These are phyloP conservation scores for Paecilomyces niveus DNA, from an alignment of 2,329 filamentous ascomycete species.

Conservation along the genomic window DNA sequence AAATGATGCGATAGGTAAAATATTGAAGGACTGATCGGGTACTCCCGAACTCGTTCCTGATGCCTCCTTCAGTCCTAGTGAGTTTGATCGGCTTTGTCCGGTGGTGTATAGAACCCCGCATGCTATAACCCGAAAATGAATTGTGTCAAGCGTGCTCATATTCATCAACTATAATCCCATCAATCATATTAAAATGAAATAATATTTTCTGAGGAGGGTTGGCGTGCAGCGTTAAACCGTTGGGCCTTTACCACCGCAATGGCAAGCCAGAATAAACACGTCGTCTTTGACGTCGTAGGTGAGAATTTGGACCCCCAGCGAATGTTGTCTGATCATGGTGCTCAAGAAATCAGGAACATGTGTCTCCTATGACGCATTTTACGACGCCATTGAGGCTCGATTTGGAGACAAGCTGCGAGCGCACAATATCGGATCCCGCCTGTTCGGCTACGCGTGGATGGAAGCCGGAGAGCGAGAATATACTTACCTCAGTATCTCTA, in stretches of 20 bases:
- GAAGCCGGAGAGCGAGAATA: constrained; percentile 39
- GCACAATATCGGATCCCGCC: constrained; percentile 26
- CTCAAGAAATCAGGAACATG: constrained; percentile 25
- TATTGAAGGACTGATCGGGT: background rate
- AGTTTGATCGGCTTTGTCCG: background rate
- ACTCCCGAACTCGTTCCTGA: background rate
- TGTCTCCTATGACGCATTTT: constrained; percentile 35
- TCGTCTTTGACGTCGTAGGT: background rate
- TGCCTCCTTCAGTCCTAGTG: background rate
- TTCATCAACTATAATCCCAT: too few species aligned
- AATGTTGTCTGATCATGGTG: background rate
- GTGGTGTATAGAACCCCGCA: background rate
- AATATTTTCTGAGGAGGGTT: background rate
- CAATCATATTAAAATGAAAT: background rate
- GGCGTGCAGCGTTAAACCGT: background rate
- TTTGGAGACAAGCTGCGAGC: constrained; percentile 30
- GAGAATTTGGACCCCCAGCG: background rate
- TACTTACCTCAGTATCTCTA: constrained; percentile 37
- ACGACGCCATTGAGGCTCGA: constrained; percentile 27
- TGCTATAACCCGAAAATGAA: background rate
- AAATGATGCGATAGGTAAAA: too few species aligned
- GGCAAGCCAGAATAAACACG: background rate
- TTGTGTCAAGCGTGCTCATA: too few species aligned
- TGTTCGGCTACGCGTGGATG: constrained; percentile 38
- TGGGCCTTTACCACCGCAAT: background rate